Conservation (phyloP, 257 asterid species). For the Solanum dulcamara region DNA sequence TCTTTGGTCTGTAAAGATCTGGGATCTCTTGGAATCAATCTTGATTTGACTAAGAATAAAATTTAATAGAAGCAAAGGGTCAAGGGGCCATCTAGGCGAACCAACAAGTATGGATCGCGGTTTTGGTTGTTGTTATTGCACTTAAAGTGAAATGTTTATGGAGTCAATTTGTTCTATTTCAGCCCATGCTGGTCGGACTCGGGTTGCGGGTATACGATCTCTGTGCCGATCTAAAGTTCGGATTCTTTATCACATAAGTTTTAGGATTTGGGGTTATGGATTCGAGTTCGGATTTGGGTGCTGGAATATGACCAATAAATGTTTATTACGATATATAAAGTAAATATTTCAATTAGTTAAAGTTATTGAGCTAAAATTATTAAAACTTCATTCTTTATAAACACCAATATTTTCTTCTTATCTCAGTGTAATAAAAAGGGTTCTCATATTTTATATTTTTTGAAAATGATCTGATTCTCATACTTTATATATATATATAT, state of each 20-base stretch:
- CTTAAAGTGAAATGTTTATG: not conserved
- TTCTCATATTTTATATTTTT: not conserved
- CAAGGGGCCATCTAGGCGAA: not conserved
- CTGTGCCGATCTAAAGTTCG: not conserved
- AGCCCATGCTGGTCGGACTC: not conserved
- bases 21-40: not conserved
- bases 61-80: not conserved
- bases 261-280: not conserved
- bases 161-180: not conserved
- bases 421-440: not conserved
- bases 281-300: not conserved
- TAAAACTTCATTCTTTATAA: not conserved
- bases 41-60: not conserved
- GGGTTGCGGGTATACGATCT: not conserved
- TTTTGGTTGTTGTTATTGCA: not conserved
- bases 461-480: not conserved
- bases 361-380: not conserved
- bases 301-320: not conserved
- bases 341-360: not conserved
- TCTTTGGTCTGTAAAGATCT: not conserved
- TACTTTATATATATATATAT: not conserved
- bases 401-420: not conserved
- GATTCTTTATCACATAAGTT: not conserved
- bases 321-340: not conserved
- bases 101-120: not conserved